Evolutionary conservation across 768 basidiomycete genomes (phyloP).

Genomic region (Leucogyrophana mollusca): DNA sequence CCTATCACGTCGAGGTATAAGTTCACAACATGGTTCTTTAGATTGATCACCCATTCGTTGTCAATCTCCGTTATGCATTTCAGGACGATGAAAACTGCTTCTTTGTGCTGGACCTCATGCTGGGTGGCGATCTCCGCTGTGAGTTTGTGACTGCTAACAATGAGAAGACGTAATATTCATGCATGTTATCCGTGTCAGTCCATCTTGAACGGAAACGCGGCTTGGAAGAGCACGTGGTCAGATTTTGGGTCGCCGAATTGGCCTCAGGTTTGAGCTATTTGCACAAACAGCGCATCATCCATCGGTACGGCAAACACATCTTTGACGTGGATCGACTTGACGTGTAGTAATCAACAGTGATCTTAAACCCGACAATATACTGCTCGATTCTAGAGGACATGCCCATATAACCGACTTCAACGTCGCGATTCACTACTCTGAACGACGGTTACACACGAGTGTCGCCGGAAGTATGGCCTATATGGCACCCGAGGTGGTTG

Average conservation of each 20-base stretch:
- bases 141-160: conserved; percentile 30
- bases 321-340: conserved; percentile 9
- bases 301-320: conserved; percentile 60
- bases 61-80: conserved; percentile 92
- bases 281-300: conserved; percentile 89
- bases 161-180: background rate
- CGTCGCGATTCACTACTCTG: conserved; percentile 96
- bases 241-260: conserved; percentile 90
- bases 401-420: conserved; percentile 99
- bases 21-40: conserved; percentile 26
- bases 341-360: conserved; percentile 52
- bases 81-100: conserved; percentile 98
- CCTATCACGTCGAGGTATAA: background rate
- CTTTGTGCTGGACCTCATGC: conserved; percentile 96
- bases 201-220: conserved; percentile 74
- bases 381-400: conserved; percentile 91
- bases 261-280: conserved; percentile 84
- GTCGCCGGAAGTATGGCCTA: conserved; percentile 99
- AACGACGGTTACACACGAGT: conserved; percentile 82
- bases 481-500: conserved; percentile 98
- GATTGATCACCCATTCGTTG: conserved; percentile 89
- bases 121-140: conserved; percentile 94
- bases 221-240: conserved; percentile 70
- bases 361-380: conserved; percentile 95
- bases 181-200: conserved; percentile 44